Conservation (phyloP, 2,329 filamentous ascomycete species). For the Volutella citrinella region DNA sequence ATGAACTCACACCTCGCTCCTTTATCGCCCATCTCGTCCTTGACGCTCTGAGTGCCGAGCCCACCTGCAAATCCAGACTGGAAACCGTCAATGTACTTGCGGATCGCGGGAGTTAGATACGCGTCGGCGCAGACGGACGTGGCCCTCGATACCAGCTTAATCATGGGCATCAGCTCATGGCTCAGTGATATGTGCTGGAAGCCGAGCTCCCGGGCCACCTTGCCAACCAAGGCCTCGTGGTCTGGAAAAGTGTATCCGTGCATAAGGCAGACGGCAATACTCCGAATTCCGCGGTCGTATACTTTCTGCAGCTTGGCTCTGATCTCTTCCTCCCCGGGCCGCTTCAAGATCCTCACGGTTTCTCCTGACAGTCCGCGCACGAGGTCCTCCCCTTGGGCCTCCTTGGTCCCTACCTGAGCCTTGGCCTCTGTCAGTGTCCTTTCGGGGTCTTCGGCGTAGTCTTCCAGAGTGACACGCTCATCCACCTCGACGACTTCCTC, state of each 20-base stretch:
- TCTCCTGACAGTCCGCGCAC: conserved; percentile 68
- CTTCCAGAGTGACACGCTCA: conserved; percentile 86
- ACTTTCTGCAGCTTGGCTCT: conserved; percentile 58
- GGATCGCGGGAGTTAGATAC: conserved; percentile 42
- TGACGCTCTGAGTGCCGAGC: conserved; percentile 72
- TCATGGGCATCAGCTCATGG: conserved; percentile 41
- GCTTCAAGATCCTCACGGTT: conserved; percentile 63
- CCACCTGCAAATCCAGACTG: conserved; percentile 78
- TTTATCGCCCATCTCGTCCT: conserved; percentile 59
- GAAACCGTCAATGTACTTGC: conserved; percentile 64
- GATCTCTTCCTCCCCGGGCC: conserved; percentile 54
- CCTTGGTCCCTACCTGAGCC: conserved; percentile 46
- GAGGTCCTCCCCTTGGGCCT: conserved; percentile 53
- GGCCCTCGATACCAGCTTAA: conserved; percentile 41
- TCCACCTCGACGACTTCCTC: conserved; percentile 84
- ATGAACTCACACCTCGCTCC: conserved; percentile 90
- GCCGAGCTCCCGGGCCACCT: conserved; percentile 74
- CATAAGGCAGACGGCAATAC: conserved; percentile 87
- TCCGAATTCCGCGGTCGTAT: conserved; percentile 66
- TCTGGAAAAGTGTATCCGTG: conserved; percentile 89
- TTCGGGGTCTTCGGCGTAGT: conserved; percentile 84
- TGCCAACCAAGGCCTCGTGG: conserved; percentile 77
- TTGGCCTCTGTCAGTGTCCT: conserved; percentile 55
- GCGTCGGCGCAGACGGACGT: conserved; percentile 44
- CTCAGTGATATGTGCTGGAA: conserved; percentile 66